A percentile compares a stretch with the other conserved stretches of the same genome.
Evolutionary conservation across 176 grass and related monocot genomes (phyloP).

Genomic region (Elaeis guineensis): DNA sequence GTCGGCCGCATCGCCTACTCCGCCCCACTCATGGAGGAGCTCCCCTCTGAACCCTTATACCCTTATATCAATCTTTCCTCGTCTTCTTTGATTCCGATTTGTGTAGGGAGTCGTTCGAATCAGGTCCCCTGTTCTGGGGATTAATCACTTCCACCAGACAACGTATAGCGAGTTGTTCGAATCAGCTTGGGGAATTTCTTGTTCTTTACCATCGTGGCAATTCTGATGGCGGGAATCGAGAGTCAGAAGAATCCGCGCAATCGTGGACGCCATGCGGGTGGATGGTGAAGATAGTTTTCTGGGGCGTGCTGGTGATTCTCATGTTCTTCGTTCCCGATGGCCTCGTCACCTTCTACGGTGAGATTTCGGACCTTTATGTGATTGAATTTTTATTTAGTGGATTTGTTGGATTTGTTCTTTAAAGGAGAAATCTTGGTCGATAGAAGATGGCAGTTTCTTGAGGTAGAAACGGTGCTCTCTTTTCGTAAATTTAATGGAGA

Average conservation of each 20-base stretch:
- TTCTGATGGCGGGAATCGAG: conserved; percentile 88
- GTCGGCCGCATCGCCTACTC: too few species aligned
- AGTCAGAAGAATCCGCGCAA: conserved; percentile 95
- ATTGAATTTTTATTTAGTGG: too few species aligned
- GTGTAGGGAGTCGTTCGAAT: too few species aligned
- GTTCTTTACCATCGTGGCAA: conserved; percentile 83
- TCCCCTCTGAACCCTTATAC: conserved; percentile 44
- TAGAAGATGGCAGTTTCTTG: too few species aligned
- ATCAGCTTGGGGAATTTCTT: conserved; percentile 94
- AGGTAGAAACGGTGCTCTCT: too few species aligned
- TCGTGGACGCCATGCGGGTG: conserved; percentile 92
- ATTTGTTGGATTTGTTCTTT: too few species aligned
- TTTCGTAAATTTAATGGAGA: too few species aligned
- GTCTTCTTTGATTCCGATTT: not conserved
- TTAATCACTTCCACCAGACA: conserved; percentile 94
- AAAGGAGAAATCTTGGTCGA: too few species aligned
- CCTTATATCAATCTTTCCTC: too few species aligned
- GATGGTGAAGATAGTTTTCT: conserved; percentile 96
- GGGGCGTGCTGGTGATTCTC: conserved; percentile 68
- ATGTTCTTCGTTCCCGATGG: conserved; percentile 98
- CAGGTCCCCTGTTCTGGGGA: conserved; percentile 65
- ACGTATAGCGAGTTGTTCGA: conserved; percentile 97
- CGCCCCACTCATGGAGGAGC: conserved; percentile 77
- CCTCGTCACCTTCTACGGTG: too few species aligned
- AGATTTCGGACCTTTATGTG: conserved; percentile 1